Percentiles rank a stretch among this genome's conserved stretches.
phyloP scores from a whole-genome alignment of 2,329 filamentous ascomycete genomes.

The Xylaria sp. region DNA sequence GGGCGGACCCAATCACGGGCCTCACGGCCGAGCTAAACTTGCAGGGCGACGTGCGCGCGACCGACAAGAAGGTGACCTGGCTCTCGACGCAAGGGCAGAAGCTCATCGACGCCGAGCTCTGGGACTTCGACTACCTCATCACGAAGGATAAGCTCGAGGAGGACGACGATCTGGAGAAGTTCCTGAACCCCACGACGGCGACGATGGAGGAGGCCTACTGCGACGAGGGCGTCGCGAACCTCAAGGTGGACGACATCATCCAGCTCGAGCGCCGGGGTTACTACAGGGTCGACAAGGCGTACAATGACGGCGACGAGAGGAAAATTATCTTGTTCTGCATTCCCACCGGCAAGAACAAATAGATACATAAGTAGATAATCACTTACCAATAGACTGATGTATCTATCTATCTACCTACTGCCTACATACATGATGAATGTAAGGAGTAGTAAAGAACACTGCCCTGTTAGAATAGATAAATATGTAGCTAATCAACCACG shows the following conservation, averaged over 20 bases:
- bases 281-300: slow-evolving; percentile 82
- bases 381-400: background rate
- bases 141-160: slow-evolving; percentile 95
- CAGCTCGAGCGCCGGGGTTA: slow-evolving; percentile 95
- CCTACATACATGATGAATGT: slow-evolving; percentile 18
- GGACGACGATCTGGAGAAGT: slow-evolving; percentile 86
- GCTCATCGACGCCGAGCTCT: slow-evolving; percentile 83
- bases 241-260: slow-evolving; percentile 91
- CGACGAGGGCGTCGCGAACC: slow-evolving; percentile 80
- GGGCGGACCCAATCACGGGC: slow-evolving; percentile 69
- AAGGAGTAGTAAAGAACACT: slow-evolving; percentile 7
- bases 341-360: slow-evolving; percentile 66
- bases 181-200: slow-evolving; percentile 80
- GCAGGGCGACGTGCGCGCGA: slow-evolving; percentile 92
- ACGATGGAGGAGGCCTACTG: slow-evolving; percentile 79
- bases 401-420: background rate
- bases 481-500: background rate
- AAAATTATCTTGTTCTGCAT: slow-evolving; percentile 68
- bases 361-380: slow-evolving; percentile 49
- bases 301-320: slow-evolving; percentile 63
- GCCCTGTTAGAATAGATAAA: background rate
- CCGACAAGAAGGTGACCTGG: slow-evolving; percentile 97
- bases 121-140: slow-evolving; percentile 95
- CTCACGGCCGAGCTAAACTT: slow-evolving; percentile 90
- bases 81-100: slow-evolving; percentile 79